Conservation (phyloP, 306 rosid genomes). For the Cicer yamashitae region DNA sequence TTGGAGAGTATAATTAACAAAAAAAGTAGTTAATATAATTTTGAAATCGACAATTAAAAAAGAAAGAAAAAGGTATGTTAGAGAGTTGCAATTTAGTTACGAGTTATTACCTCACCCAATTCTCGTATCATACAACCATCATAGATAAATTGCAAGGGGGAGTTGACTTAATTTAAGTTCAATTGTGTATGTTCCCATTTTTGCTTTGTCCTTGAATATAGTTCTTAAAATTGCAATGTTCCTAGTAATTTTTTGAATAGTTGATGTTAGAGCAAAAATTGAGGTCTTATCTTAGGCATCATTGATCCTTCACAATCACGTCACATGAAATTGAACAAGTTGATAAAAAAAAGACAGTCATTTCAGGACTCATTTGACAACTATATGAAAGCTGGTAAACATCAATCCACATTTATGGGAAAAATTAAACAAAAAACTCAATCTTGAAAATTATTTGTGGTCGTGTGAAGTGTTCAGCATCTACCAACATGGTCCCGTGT, state of each 20-base stretch:
- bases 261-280: neutral
- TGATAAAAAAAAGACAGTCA: slow-evolving; percentile 16
- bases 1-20: no score
- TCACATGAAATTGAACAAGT: slow-evolving; percentile 31
- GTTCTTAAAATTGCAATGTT: slow-evolving; percentile 6
- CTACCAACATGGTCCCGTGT: slow-evolving; percentile 40
- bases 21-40: no score
- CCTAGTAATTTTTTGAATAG: slow-evolving; percentile 8
- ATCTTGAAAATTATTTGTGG: slow-evolving; percentile 44
- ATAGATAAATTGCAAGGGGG: neutral
- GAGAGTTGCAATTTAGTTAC: no score
- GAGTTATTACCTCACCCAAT: no score
- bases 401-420: slow-evolving; percentile 18
- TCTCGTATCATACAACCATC: neutral
- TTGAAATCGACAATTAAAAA: no score
- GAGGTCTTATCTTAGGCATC: slow-evolving; percentile 15
- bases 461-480: slow-evolving; percentile 24
- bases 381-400: slow-evolving; percentile 35
- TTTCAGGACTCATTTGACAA: slow-evolving; percentile 20
- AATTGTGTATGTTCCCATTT: neutral
- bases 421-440: neutral
- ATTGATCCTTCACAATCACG: slow-evolving; percentile 32
- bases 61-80: no score
- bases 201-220: no score
- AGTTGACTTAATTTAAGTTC: slow-evolving; percentile 29